Conservation (phyloP, 805 yeast genomes). For the Candida suzukii region DNA sequence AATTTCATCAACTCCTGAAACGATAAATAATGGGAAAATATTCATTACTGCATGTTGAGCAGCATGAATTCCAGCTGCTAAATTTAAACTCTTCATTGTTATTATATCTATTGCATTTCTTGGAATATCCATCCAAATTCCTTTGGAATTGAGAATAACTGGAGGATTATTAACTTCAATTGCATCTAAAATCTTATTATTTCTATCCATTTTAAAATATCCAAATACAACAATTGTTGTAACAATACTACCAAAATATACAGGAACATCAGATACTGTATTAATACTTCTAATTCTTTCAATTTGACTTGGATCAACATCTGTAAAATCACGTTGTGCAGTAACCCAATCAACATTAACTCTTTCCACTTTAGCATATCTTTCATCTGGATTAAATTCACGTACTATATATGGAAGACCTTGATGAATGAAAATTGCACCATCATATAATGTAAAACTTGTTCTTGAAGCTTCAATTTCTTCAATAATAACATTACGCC, state of each 20-base stretch:
- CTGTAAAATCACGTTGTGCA: constrained; percentile 84
- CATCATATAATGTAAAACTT: constrained; percentile 82
- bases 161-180: constrained; percentile 93
- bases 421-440: constrained; percentile 91
- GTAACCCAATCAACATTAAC: constrained; percentile 95
- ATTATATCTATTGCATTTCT: constrained; percentile 51
- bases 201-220: constrained; percentile 76
- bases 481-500: constrained; percentile 73
- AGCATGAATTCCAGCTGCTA: constrained; percentile 94
- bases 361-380: constrained; percentile 76
- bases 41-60: constrained; percentile 89
- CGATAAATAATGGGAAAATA: constrained; percentile 64
- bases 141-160: constrained; percentile 57
- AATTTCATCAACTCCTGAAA: constrained; percentile 70
- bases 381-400: constrained; percentile 75
- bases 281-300: constrained; percentile 53
- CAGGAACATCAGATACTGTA: constrained; percentile 44
- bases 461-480: constrained; percentile 85
- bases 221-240: constrained; percentile 84
- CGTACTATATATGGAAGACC: constrained; percentile 84
- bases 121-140: constrained; percentile 91
- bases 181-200: constrained; percentile 79
- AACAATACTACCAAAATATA: constrained; percentile 67
- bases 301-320: constrained; percentile 79
- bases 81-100: constrained; percentile 47